Percentiles rank a stretch among this genome's conserved stretches.
These are phyloP conservation scores for Hura crepitans DNA, from an alignment of 441 rosid genomes.

Conservation along the genomic window DNA sequence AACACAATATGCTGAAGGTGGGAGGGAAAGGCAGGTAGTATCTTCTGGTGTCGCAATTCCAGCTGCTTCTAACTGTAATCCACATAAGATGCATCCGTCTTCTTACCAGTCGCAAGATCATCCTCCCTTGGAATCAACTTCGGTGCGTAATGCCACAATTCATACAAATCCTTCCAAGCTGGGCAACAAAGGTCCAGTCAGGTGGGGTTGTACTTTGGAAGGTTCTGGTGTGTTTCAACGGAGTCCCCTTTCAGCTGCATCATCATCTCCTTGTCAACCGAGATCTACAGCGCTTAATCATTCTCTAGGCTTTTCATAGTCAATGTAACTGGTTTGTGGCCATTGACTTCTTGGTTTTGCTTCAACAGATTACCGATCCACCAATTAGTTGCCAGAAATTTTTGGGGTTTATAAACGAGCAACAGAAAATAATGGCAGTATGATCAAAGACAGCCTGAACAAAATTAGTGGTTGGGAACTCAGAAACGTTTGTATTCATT, in stretches of 20 bases:
- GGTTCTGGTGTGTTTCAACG: constrained; percentile 36
- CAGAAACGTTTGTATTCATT: constrained; percentile 26
- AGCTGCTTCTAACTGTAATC: constrained; percentile 22
- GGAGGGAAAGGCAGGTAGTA: constrained; percentile 25
- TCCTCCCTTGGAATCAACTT: constrained; percentile 27
- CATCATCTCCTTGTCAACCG: constrained; percentile 32
- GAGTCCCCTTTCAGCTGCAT: constrained; percentile 29
- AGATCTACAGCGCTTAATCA: constrained; percentile 30
- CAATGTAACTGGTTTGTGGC: constrained; percentile 12
- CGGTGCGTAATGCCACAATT: constrained; percentile 20
- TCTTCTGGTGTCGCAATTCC: constrained; percentile 32
- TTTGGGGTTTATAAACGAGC: constrained; percentile 9
- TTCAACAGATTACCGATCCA: not conserved
- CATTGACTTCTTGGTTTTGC: constrained; percentile 11
- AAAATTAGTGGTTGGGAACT: constrained; percentile 21
- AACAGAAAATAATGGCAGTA: constrained; percentile 24
- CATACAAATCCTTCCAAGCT: constrained; percentile 27
- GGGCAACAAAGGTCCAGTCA: constrained; percentile 31
- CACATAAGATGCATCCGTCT: constrained; percentile 20
- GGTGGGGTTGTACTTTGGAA: constrained; percentile 43
- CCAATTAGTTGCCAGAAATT: constrained; percentile 5
- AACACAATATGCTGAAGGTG: constrained; percentile 25
- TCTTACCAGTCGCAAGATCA: constrained; percentile 36
- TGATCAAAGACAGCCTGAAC: constrained; percentile 20
- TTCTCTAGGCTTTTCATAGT: constrained; percentile 40